These are phyloP conservation scores for Penicillium steckii DNA, from an alignment of 495 filamentous ascomycete genomes.

Conservation along the genomic window DNA sequence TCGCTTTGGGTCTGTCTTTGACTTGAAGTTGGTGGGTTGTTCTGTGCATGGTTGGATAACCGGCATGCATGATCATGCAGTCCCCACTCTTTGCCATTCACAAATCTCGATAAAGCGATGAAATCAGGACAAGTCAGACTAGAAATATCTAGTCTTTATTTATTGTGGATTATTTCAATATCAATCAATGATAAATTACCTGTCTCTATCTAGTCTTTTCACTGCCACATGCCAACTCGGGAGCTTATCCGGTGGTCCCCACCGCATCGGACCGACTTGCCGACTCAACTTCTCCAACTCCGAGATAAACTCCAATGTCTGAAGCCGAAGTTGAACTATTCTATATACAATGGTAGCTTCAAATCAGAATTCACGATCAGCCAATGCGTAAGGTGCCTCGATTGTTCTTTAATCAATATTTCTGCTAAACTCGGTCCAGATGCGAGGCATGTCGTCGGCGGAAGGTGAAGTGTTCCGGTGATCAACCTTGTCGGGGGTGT, in stretches of 20 bases:
- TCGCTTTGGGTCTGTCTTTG: too few relatives aligned
- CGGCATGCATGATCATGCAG: too few relatives aligned
- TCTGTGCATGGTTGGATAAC: too few relatives aligned
- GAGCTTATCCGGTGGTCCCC: neutral
- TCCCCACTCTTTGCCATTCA: too few relatives aligned
- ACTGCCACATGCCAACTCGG: neutral
- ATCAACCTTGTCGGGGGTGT: constrained; percentile 21
- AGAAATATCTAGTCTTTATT: too few relatives aligned
- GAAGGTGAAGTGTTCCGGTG: constrained; percentile 24
- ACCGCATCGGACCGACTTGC: neutral
- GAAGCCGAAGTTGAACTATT: neutral
- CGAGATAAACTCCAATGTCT: neutral
- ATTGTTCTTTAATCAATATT: neutral
- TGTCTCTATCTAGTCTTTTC: too few relatives aligned
- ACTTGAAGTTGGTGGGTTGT: too few relatives aligned
- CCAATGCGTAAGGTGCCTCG: constrained; percentile 10
- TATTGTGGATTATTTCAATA: too few relatives aligned
- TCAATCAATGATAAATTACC: too few relatives aligned
- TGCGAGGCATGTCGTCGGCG: constrained; percentile 23
- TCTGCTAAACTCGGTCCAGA: constrained; percentile 10
- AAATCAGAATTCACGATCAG: constrained; percentile 14
- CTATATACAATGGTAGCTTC: neutral
- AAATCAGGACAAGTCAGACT: neutral
- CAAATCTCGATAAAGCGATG: too few relatives aligned
- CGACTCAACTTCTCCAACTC: neutral